These are phyloP conservation scores for Davidsoniella virescens DNA, from an alignment of 2,329 filamentous ascomycete species.

Conservation along the genomic window DNA sequence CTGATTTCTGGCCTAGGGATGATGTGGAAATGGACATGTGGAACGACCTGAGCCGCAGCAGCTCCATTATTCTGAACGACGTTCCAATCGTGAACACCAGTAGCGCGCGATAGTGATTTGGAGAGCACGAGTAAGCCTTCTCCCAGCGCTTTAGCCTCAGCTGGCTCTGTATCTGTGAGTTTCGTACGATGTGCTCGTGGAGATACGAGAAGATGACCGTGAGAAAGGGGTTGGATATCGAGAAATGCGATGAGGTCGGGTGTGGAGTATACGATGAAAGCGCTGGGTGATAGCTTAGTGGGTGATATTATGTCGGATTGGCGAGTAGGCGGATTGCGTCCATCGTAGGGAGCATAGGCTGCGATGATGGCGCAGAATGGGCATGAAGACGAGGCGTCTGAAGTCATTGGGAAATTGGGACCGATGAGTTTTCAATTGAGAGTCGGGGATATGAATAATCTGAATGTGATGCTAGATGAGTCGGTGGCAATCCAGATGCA, in stretches of 20 bases:
- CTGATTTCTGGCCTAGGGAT: constrained; percentile 65
- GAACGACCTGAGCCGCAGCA: constrained; percentile 79
- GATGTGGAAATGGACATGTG: constrained; percentile 87
- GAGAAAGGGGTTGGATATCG: constrained; percentile 77
- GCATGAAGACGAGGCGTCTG: constrained; percentile 22
- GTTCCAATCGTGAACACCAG: constrained; percentile 75
- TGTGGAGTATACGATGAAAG: constrained; percentile 61
- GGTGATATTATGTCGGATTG: constrained; percentile 18
- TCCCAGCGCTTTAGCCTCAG: constrained; percentile 52
- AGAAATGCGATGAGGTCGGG: constrained; percentile 70
- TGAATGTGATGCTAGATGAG: too few species aligned
- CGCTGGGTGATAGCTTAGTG: constrained; percentile 24
- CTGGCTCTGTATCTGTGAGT: constrained; percentile 41
- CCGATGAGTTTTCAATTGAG: not conserved
- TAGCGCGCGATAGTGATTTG: constrained; percentile 49
- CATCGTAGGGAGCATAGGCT: constrained; percentile 32
- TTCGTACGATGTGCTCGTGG: constrained; percentile 64
- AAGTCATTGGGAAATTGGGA: not conserved
- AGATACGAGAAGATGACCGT: constrained; percentile 69
- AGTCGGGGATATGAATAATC: too few species aligned
- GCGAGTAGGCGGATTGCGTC: constrained; percentile 25
- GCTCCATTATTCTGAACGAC: constrained; percentile 91
- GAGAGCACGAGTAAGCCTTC: constrained; percentile 55
- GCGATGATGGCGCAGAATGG: constrained; percentile 46
- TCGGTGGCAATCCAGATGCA: too few species aligned